Evolutionary conservation across 306 rosid genomes (phyloP).

Genomic region (Cicer judaicum): DNA sequence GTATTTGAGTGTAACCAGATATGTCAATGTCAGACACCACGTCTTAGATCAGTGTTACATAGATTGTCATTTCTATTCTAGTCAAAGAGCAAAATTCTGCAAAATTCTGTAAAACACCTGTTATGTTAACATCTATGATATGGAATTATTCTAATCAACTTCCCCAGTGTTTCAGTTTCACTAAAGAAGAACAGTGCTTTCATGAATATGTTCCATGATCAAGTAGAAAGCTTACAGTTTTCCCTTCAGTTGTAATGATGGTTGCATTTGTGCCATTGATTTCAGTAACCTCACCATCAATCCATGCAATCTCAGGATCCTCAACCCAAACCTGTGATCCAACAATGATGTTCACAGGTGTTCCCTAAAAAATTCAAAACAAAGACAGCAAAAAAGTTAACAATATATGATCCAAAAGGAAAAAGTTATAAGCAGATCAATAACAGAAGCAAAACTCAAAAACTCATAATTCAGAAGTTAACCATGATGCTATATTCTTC

Average conservation of each 20-base stretch:
- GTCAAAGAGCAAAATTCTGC: constrained; percentile 25
- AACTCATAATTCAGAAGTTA: constrained; percentile 37
- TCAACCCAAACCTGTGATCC: constrained; percentile 91
- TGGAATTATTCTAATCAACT: constrained; percentile 26
- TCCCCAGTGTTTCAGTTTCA: neutral
- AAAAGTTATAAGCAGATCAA: constrained; percentile 5
- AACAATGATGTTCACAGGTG: constrained; percentile 83
- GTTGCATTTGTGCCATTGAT: constrained; percentile 64
- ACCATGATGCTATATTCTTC: constrained; percentile 59
- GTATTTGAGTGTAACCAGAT: too few relatives aligned
- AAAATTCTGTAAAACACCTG: constrained; percentile 3
- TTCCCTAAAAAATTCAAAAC: constrained; percentile 66
- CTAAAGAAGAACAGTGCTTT: constrained; percentile 1
- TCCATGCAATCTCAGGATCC: constrained; percentile 76
- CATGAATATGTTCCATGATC: constrained; percentile 37
- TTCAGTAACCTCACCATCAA: constrained; percentile 72
- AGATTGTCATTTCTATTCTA: neutral
- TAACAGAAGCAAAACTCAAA: neutral
- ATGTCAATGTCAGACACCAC: too few relatives aligned
- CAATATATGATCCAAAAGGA: constrained; percentile 18
- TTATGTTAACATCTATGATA: neutral
- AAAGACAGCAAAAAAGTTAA: constrained; percentile 19
- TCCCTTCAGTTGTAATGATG: constrained; percentile 57
- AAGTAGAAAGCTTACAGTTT: constrained; percentile 62
- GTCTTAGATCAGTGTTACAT: too few relatives aligned